Evolutionary conservation across 2,329 filamentous ascomycete genomes (phyloP), one percentile per base, ranked within the genome.

Genomic region (Emmonsia crescens): DNA sequence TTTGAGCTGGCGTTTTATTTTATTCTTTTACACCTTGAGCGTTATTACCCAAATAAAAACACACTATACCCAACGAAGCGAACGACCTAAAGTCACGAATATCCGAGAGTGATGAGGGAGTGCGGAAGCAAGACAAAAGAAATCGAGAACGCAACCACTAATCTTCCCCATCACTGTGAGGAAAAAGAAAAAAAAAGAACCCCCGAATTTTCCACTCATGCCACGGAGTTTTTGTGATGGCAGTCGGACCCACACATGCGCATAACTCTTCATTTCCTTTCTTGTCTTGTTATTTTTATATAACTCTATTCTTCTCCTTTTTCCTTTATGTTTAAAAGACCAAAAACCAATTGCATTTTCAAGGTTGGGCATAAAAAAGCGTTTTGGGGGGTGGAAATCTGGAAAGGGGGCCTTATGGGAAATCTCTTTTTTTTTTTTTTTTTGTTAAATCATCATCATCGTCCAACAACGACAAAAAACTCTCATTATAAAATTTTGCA

Each of bases 1-100:
- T 55, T 44, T 42, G 49, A 55, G 27, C 57, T 33, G 59, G 59
- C 51, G 51, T 61, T 57, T 49, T 61, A n/a, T 40, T 46, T 42
- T 42, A 48, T 59, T 46, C 33, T 33, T 36, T 38, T 59, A 36
- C 57, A 29, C 49, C 36, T 59, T 59, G 48, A 51, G 48, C 48
- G 48, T 56, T 27, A 36, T 55, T 42, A 10, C 9, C 31, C 31
- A 46, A 58, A 40, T 6, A 12, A 40, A 12, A 48, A 48, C 57
- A 49, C n/a, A 31, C 31, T 33, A 55, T 55, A 55, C 52, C 52
- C 51, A 14, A 33, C 29, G 27, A 33, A 55, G 19, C 29, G 52
- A 55, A 55, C 31, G 49, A 52, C 42, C 42, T 44, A 44, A 44
- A 27, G 21, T 10, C 27, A 51, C 21, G 44, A 48, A 48, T 48